Base-by-base conservation (phyloP, 306 rosid species). In the Abrus precatorius region DNA sequence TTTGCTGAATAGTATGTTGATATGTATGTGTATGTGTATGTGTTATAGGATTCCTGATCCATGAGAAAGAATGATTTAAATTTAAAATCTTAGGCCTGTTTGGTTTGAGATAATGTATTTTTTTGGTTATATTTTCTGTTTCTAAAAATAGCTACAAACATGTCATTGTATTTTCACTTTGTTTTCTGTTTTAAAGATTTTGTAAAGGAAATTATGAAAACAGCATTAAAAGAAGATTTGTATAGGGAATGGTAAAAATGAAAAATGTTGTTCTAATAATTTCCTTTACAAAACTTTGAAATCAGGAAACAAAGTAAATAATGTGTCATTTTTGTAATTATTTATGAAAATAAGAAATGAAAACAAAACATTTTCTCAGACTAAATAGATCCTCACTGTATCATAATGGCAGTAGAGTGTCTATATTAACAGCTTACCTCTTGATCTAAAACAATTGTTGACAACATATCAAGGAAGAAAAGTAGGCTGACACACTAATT, bases 381-480 rank as follows among this genome's bases (percentile, higher is more conserved):
- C 12, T 64, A 0, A 0, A n/a, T 3, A 64, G 49, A n/a, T 3
- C 6, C 47, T 56, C 2, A 30, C 41, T 27, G 20, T 20, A 43
- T 48, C 61, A 48, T 20, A 10, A 11, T 7, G 7, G 44, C 40
- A 49, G 14, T 48, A 30, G 1, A 61, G 36, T 61, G 27, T 61
- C 60, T 10, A 29, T 75, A 41, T 47, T 62, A 62, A 62, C 40
- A 9, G 34, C 36, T 29, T 71, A 11, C 34, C 53, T 36, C 57
- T 38, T 72, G 66, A 48, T 44, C 29, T 14, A 0, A 28, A 62
- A 49, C 55, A 28, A 7, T 13, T 10, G 1, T 38, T 28, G 47
- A 72, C 32, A 59, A 61, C 45, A 63, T 28, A 29, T 61, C 28
- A 29, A 38, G 59, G 73, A 40, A 62, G 40, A 52, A 63, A 53